phyloP scores from a whole-genome alignment of 2,329 filamentous ascomycete species.

The Fusarium coicis region DNA sequence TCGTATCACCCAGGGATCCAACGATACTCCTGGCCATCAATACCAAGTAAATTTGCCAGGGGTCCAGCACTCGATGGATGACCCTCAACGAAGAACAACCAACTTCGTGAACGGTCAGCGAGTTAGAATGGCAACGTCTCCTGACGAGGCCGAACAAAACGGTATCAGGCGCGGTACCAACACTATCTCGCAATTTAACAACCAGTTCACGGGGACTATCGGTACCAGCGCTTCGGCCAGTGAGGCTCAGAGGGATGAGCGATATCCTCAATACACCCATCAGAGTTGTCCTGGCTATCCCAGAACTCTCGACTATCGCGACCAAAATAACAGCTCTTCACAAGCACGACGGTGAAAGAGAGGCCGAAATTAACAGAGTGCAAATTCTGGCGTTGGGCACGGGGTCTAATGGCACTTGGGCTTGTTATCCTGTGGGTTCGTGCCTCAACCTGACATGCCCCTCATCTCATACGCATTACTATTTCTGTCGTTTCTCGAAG shows the following conservation, averaged over 20 bases:
- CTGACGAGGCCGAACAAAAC: background rate
- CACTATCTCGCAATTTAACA: slow-evolving; percentile 8
- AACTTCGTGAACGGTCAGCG: slow-evolving; percentile 2
- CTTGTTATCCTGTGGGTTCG: background rate
- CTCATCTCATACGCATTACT: background rate
- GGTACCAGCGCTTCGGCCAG: background rate
- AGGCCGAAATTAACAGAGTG: background rate
- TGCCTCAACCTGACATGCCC: no score
- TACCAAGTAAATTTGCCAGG: slow-evolving; percentile 4
- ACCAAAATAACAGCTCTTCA: background rate
- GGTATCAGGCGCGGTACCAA: background rate
- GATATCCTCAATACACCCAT: background rate
- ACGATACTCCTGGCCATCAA: background rate
- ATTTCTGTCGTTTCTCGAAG: background rate
- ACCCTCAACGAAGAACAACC: slow-evolving; percentile 2
- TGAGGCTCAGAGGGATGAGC: background rate
- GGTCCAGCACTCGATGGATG: background rate
- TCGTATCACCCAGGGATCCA: background rate
- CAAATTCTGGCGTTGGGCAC: no score
- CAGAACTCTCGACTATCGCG: background rate
- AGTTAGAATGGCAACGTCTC: background rate
- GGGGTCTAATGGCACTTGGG: background rate
- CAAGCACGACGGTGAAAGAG: background rate
- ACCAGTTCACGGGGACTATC: background rate
- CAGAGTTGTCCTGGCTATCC: background rate